Base-by-base conservation (phyloP, 1,139 yeast genomes). In the Scheffersomyces quercinus region DNA sequence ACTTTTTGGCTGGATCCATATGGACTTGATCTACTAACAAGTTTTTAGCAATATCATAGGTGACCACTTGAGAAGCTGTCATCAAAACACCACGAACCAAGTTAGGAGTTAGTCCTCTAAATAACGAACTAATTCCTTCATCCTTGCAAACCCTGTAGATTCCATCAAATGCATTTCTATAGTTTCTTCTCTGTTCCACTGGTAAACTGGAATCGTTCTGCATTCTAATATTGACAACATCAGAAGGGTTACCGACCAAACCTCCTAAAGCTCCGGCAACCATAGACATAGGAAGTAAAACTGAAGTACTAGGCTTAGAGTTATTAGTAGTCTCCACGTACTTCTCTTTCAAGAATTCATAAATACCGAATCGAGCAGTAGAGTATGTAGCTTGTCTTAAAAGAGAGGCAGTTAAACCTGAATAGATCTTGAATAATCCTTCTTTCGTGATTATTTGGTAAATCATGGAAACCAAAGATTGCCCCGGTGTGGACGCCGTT, bases 61-160 rank as follows among this genome's bases (percentile, higher is more conserved):
- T 85, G 3, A 88, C 96, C 44, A 88, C 95, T 62, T 89, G 97
- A 2, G 95, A 84, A 1, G 95, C 91, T 0, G 96, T 89, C 96
- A 89, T 89, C 45, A 89, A 72, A 8, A 88, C 80, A 15, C 96
- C 96, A 58, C 96, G 76, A 3, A 83, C 76, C 55, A 88, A 75
- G 59, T 89, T 89, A 20, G 96, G 95, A 24, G 76, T 76, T 49
- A 87, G 70, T 0, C 97, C 96, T 49, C 93, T 75, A 58, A 85
- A 83, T 47, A 87, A 67, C 2, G 89, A 72, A n/a, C 56, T 44
- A 2, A 75, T 54, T 11, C 86, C 84, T 61, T 89, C 96, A 36
- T 82, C 81, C 37, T 63, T 70, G n/a, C 69, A 54, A 41, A 89
- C 82, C 51, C 84, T 74, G 44, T 64, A 57, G 32, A 88, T 65